These are phyloP conservation scores for Holtermannia corniformis DNA, from an alignment of 768 basidiomycete genomes.

Conservation along the genomic window DNA sequence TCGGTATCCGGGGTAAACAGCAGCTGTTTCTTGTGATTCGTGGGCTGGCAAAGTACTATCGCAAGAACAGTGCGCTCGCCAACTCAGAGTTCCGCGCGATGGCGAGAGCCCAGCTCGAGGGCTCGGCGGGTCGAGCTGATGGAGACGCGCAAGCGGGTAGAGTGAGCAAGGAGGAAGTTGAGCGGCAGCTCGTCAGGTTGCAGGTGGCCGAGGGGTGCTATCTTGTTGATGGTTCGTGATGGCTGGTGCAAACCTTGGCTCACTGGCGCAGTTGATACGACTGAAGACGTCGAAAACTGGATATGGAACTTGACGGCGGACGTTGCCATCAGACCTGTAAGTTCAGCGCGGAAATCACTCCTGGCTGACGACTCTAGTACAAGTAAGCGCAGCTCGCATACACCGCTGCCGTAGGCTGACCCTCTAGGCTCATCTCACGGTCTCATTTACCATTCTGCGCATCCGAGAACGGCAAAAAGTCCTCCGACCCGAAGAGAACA, in stretches of 20 bases:
- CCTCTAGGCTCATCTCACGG: slow-evolving; percentile 30
- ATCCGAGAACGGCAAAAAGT: slow-evolving; percentile 23
- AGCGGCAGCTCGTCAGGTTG: slow-evolving; percentile 32
- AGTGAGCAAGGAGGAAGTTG: slow-evolving; percentile 23
- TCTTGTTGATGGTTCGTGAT: slow-evolving; percentile 34
- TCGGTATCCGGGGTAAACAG: slow-evolving; percentile 9
- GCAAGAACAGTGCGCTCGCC: slow-evolving; percentile 22
- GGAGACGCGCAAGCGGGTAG: not conserved
- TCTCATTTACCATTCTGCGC: slow-evolving; percentile 37
- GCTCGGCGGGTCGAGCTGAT: not conserved
- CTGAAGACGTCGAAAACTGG: slow-evolving; percentile 37
- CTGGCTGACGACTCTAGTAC: not conserved
- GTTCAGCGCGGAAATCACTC: slow-evolving; percentile 11
- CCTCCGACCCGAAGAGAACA: slow-evolving; percentile 14
- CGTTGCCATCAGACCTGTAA: slow-evolving; percentile 33
- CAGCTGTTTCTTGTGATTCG: slow-evolving; percentile 36
- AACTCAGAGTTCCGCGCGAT: slow-evolving; percentile 27
- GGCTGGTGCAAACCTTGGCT: not conserved
- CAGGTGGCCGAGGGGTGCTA: slow-evolving; percentile 33
- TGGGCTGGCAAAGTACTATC: slow-evolving; percentile 31
- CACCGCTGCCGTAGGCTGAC: slow-evolving; percentile 8
- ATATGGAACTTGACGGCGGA: slow-evolving; percentile 34
- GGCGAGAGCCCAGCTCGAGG: slow-evolving; percentile 23
- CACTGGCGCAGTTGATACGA: slow-evolving; percentile 30
- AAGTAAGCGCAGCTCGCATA: slow-evolving; percentile 1